phyloP scores from a whole-genome alignment of 2,329 filamentous ascomycete species.

The Botrytis deweyae region DNA sequence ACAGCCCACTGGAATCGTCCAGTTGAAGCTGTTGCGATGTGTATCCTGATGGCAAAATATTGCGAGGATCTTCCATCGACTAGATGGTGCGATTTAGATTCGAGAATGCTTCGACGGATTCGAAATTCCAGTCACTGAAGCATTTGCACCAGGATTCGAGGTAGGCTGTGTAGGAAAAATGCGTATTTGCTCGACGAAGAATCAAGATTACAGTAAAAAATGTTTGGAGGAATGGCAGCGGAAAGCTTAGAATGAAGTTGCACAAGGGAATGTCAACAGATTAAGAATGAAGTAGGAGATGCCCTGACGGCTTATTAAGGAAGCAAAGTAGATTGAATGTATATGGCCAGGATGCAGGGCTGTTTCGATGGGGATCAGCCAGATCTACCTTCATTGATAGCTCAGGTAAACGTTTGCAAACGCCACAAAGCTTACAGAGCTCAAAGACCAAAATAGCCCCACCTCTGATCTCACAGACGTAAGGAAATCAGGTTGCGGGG shows the following conservation, averaged over 20 bases:
- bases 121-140: constrained; percentile 25
- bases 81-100: constrained; percentile 14
- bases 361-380: constrained; percentile 29
- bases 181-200: constrained; percentile 31
- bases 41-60: constrained; percentile 32
- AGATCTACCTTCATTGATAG: constrained; percentile 24
- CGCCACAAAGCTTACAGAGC: constrained; percentile 23
- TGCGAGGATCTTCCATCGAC: constrained; percentile 36
- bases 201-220: constrained; percentile 39
- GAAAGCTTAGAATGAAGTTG: constrained; percentile 26
- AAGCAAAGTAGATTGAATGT: constrained; percentile 18
- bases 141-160: constrained; percentile 23
- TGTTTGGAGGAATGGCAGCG: constrained; percentile 39
- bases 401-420: constrained; percentile 26
- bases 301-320: constrained; percentile 35
- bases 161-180: constrained; percentile 28
- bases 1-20: constrained; percentile 29
- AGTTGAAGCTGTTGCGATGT: constrained; percentile 27
- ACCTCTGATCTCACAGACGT: constrained; percentile 26
- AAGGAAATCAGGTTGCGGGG: constrained; percentile 30
- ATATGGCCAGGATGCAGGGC: constrained; percentile 31
- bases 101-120: constrained; percentile 36
- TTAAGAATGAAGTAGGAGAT: constrained; percentile 39
- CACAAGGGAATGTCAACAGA: constrained; percentile 36
- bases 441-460: constrained; percentile 19